A percentile compares a stretch with the other conserved stretches of the same genome.
Conservation (phyloP, 345 rosid genomes). For the Mangifera indica region DNA sequence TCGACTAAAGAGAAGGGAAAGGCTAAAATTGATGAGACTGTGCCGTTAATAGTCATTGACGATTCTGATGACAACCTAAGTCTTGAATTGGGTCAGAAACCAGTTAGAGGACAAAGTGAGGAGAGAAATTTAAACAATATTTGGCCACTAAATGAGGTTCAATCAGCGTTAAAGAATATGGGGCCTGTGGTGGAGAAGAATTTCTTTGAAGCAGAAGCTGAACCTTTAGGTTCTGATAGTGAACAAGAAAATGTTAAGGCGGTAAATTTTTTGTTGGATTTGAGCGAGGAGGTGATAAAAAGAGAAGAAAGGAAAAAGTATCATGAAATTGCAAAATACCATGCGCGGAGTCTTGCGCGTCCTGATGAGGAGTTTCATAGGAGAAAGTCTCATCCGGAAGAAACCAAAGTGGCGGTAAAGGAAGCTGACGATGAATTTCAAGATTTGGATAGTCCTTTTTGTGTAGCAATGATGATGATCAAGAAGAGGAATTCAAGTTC, state of each 20-base stretch:
- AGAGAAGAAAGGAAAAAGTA: not conserved
- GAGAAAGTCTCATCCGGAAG: not conserved
- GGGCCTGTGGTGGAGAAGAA: not conserved
- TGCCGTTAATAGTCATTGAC: not conserved
- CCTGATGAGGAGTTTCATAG: not conserved
- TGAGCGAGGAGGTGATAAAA: not conserved
- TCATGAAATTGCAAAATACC: conserved; percentile 6
- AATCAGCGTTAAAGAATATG: not conserved
- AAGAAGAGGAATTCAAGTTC: conserved; percentile 21
- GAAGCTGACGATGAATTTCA: conserved; percentile 3
- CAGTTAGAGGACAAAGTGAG: not conserved
- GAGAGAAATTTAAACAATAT: not conserved
- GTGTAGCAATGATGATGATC: conserved; percentile 30
- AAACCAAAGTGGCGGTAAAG: not conserved
- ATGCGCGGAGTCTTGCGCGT: conserved; percentile 21
- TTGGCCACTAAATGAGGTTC: not conserved
- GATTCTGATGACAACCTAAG: not conserved
- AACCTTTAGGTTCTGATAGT: not conserved
- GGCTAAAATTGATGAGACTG: conserved; percentile 8
- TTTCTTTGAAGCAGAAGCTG: not conserved
- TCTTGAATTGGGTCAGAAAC: not conserved
- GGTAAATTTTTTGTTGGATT: not conserved
- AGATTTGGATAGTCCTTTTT: conserved; percentile 27
- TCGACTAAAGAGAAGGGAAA: conserved; percentile 18
- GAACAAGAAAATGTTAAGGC: not conserved